Base-by-base conservation (phyloP, 352 stramenopile species). In the Pythium pectinolyticum region DNA sequence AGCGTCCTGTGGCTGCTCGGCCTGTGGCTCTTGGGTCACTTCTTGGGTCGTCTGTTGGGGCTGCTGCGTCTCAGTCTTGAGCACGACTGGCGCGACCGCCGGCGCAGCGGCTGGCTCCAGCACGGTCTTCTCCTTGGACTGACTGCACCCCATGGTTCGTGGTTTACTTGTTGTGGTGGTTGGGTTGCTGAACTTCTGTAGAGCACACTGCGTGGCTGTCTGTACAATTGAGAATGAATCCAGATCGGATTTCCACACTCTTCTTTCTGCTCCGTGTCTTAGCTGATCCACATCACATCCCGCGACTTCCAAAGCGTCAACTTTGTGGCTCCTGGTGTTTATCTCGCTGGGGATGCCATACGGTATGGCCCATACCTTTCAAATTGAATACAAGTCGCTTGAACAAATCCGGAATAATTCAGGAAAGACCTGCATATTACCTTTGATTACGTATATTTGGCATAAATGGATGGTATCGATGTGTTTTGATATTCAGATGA, bases 121-220 rank as follows among this genome's bases (percentile, higher is more conserved):
- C 19, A 50, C 43, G 43, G 17, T 27, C 43, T 50, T 50, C 43
- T 28, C n/a, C 43, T 50, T 50, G 43, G 43, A 50, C 43, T 50
- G 43, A 25, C 43, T 50, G 43, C 43, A 50, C n/a, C 43, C 43
- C 43, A 50, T 46, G 17, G 10, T 46, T 17, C 11, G 6, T 50
- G n/a, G 41, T 49, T 7, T 6, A 31, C 8, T 50, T 9, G 43
- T 22, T 22, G 22, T 31, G 24, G 22, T 46, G 39, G 35, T 43
- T 17, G 1, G 40, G 40, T n/a, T 7, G 43, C 2, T 50, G 22
- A 32, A 32, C 1, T 50, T 31, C 22, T 5, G 22, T 30, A 50
- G 32, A 15, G 22, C 43, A 24, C 43, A 32, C 22, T 20, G 43
- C 2, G n/a, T 3, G 43, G 43, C 24, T 32, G 43, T 15, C 22